phyloP scores from a whole-genome alignment of 1,284 basidiomycete genomes.

The Sporisorium iseilematis-ciliati region DNA sequence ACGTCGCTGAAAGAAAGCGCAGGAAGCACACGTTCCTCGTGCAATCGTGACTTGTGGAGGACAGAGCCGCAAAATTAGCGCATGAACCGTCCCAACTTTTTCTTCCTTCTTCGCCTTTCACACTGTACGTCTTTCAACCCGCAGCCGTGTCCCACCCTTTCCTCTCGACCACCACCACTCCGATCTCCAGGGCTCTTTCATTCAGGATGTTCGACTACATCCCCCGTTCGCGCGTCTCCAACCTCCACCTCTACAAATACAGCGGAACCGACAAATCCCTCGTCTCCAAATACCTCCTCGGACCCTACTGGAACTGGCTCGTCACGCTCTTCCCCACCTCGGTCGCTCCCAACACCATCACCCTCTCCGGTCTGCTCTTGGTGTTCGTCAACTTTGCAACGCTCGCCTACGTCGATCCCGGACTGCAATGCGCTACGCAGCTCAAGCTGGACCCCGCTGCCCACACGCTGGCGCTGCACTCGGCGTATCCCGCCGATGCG shows the following conservation, averaged over 20 bases:
- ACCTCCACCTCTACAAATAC: slow-evolving; percentile 75
- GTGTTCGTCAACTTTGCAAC: slow-evolving; percentile 87
- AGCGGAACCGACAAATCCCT: slow-evolving; percentile 74
- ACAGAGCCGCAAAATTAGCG: not conserved
- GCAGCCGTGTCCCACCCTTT: not conserved
- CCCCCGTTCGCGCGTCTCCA: slow-evolving; percentile 71
- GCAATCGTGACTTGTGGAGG: not conserved
- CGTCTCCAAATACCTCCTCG: slow-evolving; percentile 81
- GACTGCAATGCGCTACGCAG: slow-evolving; percentile 56
- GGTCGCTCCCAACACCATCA: slow-evolving; percentile 84
- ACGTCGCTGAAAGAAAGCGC: slow-evolving; percentile 2
- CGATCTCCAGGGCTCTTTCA: not conserved
- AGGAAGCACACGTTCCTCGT: not conserved
- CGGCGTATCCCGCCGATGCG: slow-evolving; percentile 44
- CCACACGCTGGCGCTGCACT: slow-evolving; percentile 25
- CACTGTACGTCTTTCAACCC: not conserved
- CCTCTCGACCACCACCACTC: not conserved
- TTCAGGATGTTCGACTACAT: slow-evolving; percentile 68
- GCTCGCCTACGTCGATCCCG: slow-evolving; percentile 72
- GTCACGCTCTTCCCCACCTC: slow-evolving; percentile 88
- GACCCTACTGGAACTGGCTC: slow-evolving; percentile 94
- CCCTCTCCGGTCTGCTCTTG: slow-evolving; percentile 79
- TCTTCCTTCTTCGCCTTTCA: not conserved
- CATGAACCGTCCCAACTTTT: not conserved
- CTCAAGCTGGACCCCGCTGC: slow-evolving; percentile 59